Base-by-base conservation (phyloP, 441 rosid genomes). In the Daphne laureola region DNA sequence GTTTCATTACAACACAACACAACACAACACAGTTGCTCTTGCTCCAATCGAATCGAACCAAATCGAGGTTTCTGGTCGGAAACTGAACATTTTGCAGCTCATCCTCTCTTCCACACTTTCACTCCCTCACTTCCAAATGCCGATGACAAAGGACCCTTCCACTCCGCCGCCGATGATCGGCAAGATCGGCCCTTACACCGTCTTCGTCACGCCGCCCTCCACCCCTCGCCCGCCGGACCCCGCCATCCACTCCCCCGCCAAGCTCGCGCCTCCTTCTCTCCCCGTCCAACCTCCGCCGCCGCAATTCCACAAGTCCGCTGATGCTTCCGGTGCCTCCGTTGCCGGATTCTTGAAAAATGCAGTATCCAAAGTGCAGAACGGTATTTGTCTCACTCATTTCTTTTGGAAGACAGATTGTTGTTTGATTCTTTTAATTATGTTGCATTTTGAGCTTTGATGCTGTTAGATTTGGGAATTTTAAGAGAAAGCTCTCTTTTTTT, bases 181-280 rank as follows among this genome's bases (percentile, higher is more conserved):
- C 4, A 93, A 93, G 79, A 89, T 93, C 54, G 98, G 98, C 0
- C 97, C 98, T 12, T 93, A 89, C 79, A 93, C 98, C 25, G 96
- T 93, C 64, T 93, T 93, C 69, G 76, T 83, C 72, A 93, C 98
- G 51, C 98, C 96, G 4, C 97, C 95, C 5, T 60, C 97, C 13
- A 92, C 97, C 42, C 97, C 97, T 17, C 80, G 51, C 80, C 87
- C 17, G 53, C 65, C 38, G 69, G 38, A 62, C 16, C 76, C 71
- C 17, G 31, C 67, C 31, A 25, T 70, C 49, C 69, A 71, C 1
- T 68, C 86, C 31, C 83, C 82, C 2, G 62, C 63, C 35, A 87
- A 79, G 59, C 65, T 65, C 53, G 66, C 76, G 23, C 80, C 81
- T 7, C 86, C 87, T 8, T 73, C 90, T 4, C 85, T 83, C 3